Evolutionary conservation across 2,329 filamentous ascomycete genomes (phyloP), one percentile per base, ranked within the genome.

Genomic region (Hypomyces perniciosus): DNA sequence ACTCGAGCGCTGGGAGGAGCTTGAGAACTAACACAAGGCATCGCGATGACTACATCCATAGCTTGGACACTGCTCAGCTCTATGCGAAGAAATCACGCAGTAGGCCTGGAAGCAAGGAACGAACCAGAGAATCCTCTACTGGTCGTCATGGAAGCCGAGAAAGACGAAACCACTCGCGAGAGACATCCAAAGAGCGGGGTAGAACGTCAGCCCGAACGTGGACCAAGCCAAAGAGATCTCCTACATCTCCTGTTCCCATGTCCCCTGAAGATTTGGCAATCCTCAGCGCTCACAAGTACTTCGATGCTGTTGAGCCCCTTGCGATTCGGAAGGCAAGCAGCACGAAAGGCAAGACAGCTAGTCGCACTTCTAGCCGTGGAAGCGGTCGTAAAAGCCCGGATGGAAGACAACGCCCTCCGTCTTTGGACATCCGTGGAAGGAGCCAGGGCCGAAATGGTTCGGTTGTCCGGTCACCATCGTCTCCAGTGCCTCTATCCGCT

Each of bases 191-290:
- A 57, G 85, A 86, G 39, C 83, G 88, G 51, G 88, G 87, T 20
- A 80, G 88, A 55, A 78, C 77, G 27, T 72, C 78, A 9, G 76
- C 80, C 41, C 80, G 85, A 26, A 85, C 84, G 56, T 90, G 76
- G 51, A 70, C 86, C 55, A 86, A 83, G 62, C 81, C 86, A 13
- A 95, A 96, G 69, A 79, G 88, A 26, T 96, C 92, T 1, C 92
- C 92, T 1, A 95, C 90, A 2, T 96, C 92, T 0, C 92, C 92
- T 0, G 79, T 96, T 2, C 90, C 91, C 3, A 96, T 96, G 91
- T 95, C 91, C 3, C 90, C 90, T 0, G 89, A 96, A 60, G 90
- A 96, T 61, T 65, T 88, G 53, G 81, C 83, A 62, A 84, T 80
- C 58, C 68, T 86, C 45, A 79, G 77, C 55, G 79, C 73, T 1